Conservation (phyloP, 176 grass and related monocot genomes). For the Echinochloa phyllopogon region DNA sequence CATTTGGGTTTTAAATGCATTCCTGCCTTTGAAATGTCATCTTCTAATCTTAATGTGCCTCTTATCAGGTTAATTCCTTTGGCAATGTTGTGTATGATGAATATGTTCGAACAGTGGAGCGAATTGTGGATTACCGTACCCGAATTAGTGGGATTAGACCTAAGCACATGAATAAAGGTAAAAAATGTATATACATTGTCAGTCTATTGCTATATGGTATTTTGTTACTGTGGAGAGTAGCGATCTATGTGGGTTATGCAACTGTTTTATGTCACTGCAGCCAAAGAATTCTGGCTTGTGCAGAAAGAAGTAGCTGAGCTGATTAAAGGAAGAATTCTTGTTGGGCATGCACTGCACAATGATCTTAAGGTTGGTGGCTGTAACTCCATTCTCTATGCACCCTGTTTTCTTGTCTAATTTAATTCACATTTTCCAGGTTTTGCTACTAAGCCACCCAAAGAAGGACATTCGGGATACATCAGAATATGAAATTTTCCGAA, state of each 20-base stretch:
- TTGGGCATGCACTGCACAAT: slow-evolving; percentile 97
- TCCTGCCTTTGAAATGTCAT: slow-evolving; percentile 14
- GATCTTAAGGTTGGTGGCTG: slow-evolving; percentile 77
- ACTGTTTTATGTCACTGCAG: slow-evolving; percentile 48
- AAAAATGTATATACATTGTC: background rate
- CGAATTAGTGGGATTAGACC: slow-evolving; percentile 93
- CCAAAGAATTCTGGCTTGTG: slow-evolving; percentile 78
- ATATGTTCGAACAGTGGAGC: slow-evolving; percentile 74
- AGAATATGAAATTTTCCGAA: slow-evolving; percentile 76
- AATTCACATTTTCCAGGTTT: slow-evolving; percentile 52
- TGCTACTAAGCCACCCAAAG: slow-evolving; percentile 91
- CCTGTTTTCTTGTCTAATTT: slow-evolving; percentile 39
- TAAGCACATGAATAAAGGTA: slow-evolving; percentile 95
- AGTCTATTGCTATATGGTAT: background rate
- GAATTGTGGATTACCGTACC: slow-evolving; percentile 83
- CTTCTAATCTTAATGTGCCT: slow-evolving; percentile 33
- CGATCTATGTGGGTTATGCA: slow-evolving; percentile 34
- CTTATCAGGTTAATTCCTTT: slow-evolving; percentile 79
- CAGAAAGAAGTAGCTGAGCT: slow-evolving; percentile 84
- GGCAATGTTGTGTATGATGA: slow-evolving; percentile 86
- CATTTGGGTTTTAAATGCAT: slow-evolving; percentile 9
- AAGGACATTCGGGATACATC: slow-evolving; percentile 87
- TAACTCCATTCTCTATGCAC: slow-evolving; percentile 7
- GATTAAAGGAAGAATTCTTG: slow-evolving; percentile 81
- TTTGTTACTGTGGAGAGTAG: slow-evolving; percentile 8